A percentile compares a stretch with the other conserved stretches of the same genome.
These are phyloP conservation scores for Trichosporon coremiiforme DNA, from an alignment of 1,284 basidiomycete species.

Conservation along the genomic window DNA sequence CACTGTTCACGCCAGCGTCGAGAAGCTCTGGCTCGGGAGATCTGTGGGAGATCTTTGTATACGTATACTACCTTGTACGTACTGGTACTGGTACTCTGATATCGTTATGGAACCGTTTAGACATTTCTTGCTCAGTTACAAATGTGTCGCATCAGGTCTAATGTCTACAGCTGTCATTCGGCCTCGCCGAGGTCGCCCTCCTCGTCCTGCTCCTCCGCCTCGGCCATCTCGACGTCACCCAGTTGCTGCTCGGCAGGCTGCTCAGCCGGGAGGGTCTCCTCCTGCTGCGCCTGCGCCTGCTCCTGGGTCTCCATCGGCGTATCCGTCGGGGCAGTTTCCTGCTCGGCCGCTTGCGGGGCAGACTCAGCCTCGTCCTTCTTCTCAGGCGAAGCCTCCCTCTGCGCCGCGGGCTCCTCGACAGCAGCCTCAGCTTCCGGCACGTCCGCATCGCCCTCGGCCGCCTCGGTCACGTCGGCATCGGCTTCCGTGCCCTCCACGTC, in stretches of 20 bases:
- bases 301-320: not conserved
- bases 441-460: slow-evolving; percentile 1
- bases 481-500: slow-evolving; percentile 8
- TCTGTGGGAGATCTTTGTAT: not conserved
- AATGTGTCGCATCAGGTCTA: not conserved
- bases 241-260: not conserved
- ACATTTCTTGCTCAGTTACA: too few species aligned
- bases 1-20: not conserved
- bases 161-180: slow-evolving; percentile 5
- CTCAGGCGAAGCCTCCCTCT: not conserved
- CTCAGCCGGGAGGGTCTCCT: not conserved
- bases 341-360: not conserved
- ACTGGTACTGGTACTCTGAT: not conserved
- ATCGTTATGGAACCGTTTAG: slow-evolving; percentile 3
- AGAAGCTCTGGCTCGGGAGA: too few species aligned
- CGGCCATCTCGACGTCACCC: slow-evolving; percentile 20
- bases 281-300: not conserved
- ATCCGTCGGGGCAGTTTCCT: not conserved
- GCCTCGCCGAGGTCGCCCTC: slow-evolving; percentile 23
- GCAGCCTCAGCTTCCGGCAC: slow-evolving; percentile 10
- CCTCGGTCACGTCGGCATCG: not conserved
- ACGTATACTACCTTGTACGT: not conserved
- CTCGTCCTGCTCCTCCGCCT: slow-evolving; percentile 11
- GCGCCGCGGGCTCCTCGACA: not conserved
- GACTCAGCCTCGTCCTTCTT: not conserved